These are phyloP conservation scores for Fusarium cyanostomum DNA, from an alignment of 2,329 filamentous ascomycete genomes.

Conservation along the genomic window DNA sequence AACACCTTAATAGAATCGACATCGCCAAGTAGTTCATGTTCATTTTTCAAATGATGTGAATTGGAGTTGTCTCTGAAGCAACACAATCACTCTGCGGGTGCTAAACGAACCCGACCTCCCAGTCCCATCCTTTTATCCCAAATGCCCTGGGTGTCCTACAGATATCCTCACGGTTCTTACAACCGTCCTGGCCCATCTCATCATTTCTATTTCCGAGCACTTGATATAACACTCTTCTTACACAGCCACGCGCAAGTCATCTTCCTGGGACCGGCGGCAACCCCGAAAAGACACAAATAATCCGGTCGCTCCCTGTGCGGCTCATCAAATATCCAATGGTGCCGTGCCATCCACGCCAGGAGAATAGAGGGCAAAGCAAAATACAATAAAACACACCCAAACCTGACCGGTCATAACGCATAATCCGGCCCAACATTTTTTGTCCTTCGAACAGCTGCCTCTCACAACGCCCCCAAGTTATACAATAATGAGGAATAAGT, in stretches of 20 bases:
- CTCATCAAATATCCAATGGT: conserved; percentile 7
- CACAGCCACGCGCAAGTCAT: conserved; percentile 25
- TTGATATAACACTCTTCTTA: conserved; percentile 22
- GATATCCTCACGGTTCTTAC: conserved; percentile 22
- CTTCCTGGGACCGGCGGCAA: conserved; percentile 28
- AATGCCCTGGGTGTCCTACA: conserved; percentile 7
- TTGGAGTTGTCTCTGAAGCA: conserved; percentile 38
- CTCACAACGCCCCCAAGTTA: conserved; percentile 35
- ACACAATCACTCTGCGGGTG: conserved; percentile 7
- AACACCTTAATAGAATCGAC: too few relatives aligned
- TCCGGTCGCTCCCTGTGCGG: conserved; percentile 23
- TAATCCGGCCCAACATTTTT: conserved; percentile 38
- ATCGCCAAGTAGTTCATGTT: neutral
- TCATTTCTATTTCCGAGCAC: conserved; percentile 20
- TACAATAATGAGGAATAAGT: conserved; percentile 31
- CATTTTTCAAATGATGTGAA: conserved; percentile 33
- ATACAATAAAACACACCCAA: conserved; percentile 20
- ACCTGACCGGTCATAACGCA: conserved; percentile 25
- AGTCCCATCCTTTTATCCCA: conserved; percentile 7
- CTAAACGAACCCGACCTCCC: conserved; percentile 5
- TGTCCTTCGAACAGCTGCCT: conserved; percentile 24
- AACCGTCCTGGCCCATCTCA: conserved; percentile 10
- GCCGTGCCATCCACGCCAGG: conserved; percentile 19
- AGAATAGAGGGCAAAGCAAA: conserved; percentile 22
- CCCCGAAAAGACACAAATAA: conserved; percentile 23